Conservation (phyloP, 1,284 basidiomycete genomes). For the Heterobasidion irregulare region DNA sequence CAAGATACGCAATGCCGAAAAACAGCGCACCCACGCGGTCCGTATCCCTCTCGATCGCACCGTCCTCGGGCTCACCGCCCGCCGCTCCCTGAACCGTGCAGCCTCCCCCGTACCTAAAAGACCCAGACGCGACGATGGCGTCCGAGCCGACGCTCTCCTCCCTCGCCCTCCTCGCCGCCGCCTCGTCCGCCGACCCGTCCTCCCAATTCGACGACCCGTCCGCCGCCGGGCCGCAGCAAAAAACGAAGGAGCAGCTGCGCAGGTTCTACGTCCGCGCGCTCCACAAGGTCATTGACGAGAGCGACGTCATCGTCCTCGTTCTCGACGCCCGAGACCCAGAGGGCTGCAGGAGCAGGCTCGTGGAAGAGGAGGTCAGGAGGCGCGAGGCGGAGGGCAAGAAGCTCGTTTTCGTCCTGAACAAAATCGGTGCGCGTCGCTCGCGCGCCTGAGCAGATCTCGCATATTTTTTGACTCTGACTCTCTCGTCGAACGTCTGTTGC, state of each 20-base stretch:
- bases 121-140: constrained; percentile 62
- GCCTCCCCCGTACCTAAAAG: constrained; percentile 18
- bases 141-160: constrained; percentile 34
- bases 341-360: constrained; percentile 78
- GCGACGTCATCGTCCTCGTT: constrained; percentile 85
- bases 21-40: constrained; percentile 33
- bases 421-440: constrained; percentile 62
- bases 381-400: constrained; percentile 83
- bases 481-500: too few relatives aligned
- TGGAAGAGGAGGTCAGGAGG: constrained; percentile 85
- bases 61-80: constrained; percentile 1
- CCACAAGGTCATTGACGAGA: constrained; percentile 89
- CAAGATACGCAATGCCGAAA: constrained; percentile 51
- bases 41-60: constrained; percentile 4
- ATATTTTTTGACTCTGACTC: too few relatives aligned
- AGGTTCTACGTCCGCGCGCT: constrained; percentile 69
- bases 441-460: too few relatives aligned
- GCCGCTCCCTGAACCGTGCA: constrained; percentile 8
- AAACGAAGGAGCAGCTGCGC: constrained; percentile 59
- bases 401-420: constrained; percentile 86
- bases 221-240: constrained; percentile 18
- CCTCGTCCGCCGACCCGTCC: constrained; percentile 13
- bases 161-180: constrained; percentile 16
- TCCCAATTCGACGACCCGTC: constrained; percentile 18
- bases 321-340: constrained; percentile 91